Evolutionary conservation across 2,329 filamentous ascomycete species (phyloP).

Genomic region (Arthrobotrys pseudoclavata): DNA sequence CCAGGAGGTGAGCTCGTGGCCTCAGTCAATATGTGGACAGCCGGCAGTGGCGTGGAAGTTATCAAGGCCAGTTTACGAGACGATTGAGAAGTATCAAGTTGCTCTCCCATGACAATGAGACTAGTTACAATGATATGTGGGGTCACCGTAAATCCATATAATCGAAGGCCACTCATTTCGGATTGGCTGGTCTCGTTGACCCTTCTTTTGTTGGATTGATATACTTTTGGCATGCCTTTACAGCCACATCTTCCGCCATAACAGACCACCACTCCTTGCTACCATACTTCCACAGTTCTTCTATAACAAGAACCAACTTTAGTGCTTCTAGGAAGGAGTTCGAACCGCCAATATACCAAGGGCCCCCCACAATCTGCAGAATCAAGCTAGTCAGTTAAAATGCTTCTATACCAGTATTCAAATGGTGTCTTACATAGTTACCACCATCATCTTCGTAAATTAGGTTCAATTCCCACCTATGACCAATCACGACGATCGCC

Average conservation of each 20-base stretch:
- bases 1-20: slow-evolving; percentile 16
- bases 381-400: not conserved
- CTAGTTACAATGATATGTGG: not conserved
- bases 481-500: not conserved
- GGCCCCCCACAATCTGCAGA: slow-evolving; percentile 2
- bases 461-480: slow-evolving; percentile 15
- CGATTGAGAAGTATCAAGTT: not conserved
- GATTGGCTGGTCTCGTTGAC: not conserved
- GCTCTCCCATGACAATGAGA: not conserved
- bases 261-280: not conserved
- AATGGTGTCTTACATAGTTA: not conserved
- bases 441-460: not conserved
- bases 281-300: slow-evolving; percentile 9
- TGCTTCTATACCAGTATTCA: not conserved
- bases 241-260: not conserved
- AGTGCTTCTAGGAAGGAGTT: slow-evolving; percentile 8
- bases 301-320: slow-evolving; percentile 4
- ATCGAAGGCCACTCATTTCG: not conserved
- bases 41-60: not conserved
- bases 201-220: not conserved
- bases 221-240: not conserved
- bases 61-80: not conserved
- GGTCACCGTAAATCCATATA: not conserved
- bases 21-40: not conserved
- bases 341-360: slow-evolving; percentile 9